Conservation (phyloP, 1,284 basidiomycete genomes). For the Anthracocystis walkeri region DNA sequence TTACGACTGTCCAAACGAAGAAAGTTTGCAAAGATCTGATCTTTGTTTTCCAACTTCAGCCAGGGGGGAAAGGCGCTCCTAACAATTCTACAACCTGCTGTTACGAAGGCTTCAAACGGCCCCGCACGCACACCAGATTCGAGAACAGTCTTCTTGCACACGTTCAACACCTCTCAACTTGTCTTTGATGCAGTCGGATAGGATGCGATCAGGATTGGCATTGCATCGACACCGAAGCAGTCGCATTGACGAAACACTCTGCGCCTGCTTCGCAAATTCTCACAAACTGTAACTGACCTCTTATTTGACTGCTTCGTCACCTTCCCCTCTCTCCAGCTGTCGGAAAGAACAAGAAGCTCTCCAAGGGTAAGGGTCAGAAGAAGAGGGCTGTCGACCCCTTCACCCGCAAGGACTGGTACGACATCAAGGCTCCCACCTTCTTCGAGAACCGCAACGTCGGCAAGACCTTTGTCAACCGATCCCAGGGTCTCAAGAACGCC, state of each 20-base stretch:
- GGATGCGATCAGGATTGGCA: slow-evolving; percentile 24
- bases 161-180: background rate
- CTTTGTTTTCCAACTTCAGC: no score
- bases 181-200: background rate
- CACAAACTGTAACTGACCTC: slow-evolving; percentile 15
- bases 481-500: slow-evolving; percentile 98
- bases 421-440: slow-evolving; percentile 97
- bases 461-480: slow-evolving; percentile 98
- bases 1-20: no score
- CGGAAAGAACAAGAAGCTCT: slow-evolving; percentile 94
- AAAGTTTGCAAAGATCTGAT: no score
- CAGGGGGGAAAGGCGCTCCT: no score
- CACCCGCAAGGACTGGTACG: slow-evolving; percentile 99
- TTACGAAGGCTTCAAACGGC: no score
- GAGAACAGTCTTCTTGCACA: background rate
- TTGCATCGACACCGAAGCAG: slow-evolving; percentile 5
- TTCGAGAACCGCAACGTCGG: slow-evolving; percentile 97
- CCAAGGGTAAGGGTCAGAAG: slow-evolving; percentile 98
- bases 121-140: no score
- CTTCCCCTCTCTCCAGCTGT: slow-evolving; percentile 62
- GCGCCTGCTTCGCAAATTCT: background rate
- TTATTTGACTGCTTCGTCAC: no score
- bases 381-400: slow-evolving; percentile 99
- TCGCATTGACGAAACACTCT: background rate
- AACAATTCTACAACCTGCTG: no score